Percentiles rank a stretch among this genome's conserved stretches.
Conservation (phyloP, 345 rosid genomes). For the Gossypium longicalyx region DNA sequence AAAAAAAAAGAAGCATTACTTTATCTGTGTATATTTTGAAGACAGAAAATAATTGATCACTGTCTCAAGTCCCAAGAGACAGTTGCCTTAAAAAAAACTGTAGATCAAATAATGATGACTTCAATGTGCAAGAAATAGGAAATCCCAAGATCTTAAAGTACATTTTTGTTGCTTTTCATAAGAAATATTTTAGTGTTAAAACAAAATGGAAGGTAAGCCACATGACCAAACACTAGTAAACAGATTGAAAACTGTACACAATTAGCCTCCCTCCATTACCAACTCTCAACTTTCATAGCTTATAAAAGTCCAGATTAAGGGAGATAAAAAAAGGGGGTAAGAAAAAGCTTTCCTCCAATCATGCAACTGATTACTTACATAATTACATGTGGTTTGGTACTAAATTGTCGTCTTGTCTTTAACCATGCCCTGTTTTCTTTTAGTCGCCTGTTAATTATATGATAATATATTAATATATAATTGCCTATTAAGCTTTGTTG, state of each 20-base stretch:
- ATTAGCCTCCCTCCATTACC: not conserved
- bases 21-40: no score
- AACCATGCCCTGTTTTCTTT: not conserved
- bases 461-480: not conserved
- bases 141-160: constrained; percentile 4
- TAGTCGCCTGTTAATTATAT: not conserved
- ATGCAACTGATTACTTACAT: not conserved
- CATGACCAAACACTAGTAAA: constrained; percentile 7
- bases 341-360: constrained; percentile 1
- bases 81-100: not conserved
- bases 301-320: not conserved
- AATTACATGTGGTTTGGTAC: not conserved
- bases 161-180: not conserved
- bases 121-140: not conserved
- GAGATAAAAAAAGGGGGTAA: not conserved
- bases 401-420: not conserved
- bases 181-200: not conserved
- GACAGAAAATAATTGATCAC: not conserved
- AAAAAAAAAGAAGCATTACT: no score
- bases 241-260: constrained; percentile 6
- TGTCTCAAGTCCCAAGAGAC: constrained; percentile 14
- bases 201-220: not conserved
- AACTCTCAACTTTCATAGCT: not conserved
- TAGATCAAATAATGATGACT: not conserved
- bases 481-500: not conserved